These are phyloP conservation scores for Gossypioides kirkii DNA, from an alignment of 345 rosid genomes.

Conservation along the genomic window DNA sequence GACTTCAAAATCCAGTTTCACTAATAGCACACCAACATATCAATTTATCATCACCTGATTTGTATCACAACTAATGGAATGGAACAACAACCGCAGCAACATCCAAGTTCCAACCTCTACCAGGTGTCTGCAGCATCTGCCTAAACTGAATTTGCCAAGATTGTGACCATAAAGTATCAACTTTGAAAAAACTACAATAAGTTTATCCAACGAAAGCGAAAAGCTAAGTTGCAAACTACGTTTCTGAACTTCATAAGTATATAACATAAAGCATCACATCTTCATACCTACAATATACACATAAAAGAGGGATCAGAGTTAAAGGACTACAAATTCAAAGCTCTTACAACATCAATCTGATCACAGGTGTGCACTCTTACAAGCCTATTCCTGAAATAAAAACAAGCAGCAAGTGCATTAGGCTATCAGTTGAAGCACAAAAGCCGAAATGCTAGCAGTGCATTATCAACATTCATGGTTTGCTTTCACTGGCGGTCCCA, in stretches of 20 bases:
- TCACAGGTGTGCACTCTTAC: conserved; percentile 34
- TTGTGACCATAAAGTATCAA: not conserved
- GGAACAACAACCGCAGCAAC: not conserved
- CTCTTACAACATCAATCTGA: conserved; percentile 32
- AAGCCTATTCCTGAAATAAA: conserved; percentile 45
- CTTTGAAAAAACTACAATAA: not conserved
- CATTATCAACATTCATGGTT: not conserved
- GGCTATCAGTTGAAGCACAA: conserved; percentile 23
- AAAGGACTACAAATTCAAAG: conserved; percentile 35
- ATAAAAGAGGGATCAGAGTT: conserved; percentile 25
- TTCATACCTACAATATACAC: conserved; percentile 57
- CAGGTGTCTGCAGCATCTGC: not conserved
- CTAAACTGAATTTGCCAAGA: not conserved
- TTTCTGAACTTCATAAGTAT: conserved; percentile 28
- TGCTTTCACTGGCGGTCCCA: conserved; percentile 11
- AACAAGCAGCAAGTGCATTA: conserved; percentile 45
- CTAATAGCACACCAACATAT: too few relatives aligned
- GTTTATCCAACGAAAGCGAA: not conserved
- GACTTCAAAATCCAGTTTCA: not conserved
- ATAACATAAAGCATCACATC: conserved; percentile 30
- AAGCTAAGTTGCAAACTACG: conserved; percentile 20
- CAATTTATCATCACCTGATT: too few relatives aligned
- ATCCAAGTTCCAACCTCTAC: not conserved
- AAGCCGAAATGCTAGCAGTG: conserved; percentile 1
- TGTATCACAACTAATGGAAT: too few relatives aligned